A percentile compares a stretch with the other conserved stretches of the same genome.
Conservation (phyloP, 1,284 basidiomycete genomes). For the Rhizopogon parksii region DNA sequence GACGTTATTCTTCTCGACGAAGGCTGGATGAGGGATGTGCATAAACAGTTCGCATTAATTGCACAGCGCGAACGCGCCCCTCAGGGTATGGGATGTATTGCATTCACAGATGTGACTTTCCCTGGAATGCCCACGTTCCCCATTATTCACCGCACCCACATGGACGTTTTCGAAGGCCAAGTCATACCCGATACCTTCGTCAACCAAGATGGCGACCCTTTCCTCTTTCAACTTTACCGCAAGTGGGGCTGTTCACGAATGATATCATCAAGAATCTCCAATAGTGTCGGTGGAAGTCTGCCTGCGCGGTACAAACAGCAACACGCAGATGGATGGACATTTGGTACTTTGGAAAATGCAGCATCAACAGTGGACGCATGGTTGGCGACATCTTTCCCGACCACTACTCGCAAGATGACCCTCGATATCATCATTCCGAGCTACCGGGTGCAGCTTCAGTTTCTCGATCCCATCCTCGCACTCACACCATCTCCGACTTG, state of each 20-base stretch:
- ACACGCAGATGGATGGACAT: constrained; percentile 42
- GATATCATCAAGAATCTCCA: constrained; percentile 37
- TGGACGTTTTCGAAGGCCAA: constrained; percentile 47
- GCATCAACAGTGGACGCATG: constrained; percentile 32
- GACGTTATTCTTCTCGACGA: constrained; percentile 44
- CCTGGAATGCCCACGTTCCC: constrained; percentile 60
- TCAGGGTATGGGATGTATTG: constrained; percentile 48
- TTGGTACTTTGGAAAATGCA: constrained; percentile 37
- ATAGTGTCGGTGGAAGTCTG: constrained; percentile 39
- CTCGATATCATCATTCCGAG: constrained; percentile 52
- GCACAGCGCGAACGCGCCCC: constrained; percentile 28
- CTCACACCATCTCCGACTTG: constrained; percentile 37
- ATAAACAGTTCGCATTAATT: constrained; percentile 34
- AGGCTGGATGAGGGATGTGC: constrained; percentile 44
- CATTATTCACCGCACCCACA: constrained; percentile 45
- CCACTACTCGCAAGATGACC: constrained; percentile 33
- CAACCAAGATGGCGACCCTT: constrained; percentile 56
- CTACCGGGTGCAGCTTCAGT: constrained; percentile 43
- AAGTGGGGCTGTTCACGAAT: constrained; percentile 46
- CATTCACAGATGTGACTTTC: constrained; percentile 49
- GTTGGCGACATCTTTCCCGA: constrained; percentile 24
- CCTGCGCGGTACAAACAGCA: constrained; percentile 43
- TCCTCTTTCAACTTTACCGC: constrained; percentile 53
- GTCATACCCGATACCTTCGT: constrained; percentile 47
- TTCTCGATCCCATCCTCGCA: constrained; percentile 39